Conservation (phyloP, 805 yeast species). For the Blastobotrys attinorum region DNA sequence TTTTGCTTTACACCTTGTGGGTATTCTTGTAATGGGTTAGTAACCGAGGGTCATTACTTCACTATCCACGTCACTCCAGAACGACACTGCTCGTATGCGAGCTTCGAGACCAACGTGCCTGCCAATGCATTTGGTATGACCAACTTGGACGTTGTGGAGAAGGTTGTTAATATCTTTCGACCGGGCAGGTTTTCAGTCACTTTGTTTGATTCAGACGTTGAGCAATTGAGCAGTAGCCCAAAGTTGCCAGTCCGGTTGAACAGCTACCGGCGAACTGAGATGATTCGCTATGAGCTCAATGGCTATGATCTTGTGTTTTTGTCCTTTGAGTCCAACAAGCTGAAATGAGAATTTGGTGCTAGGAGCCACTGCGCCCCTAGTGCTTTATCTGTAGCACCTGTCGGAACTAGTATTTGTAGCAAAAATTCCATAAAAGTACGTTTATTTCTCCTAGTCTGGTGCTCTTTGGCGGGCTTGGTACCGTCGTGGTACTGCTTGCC, state of each 20-base stretch:
- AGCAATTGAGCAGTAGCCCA: slow-evolving; percentile 6
- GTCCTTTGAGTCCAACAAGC: slow-evolving; percentile 38
- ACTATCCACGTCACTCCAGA: slow-evolving; percentile 95
- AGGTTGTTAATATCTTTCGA: slow-evolving; percentile 54
- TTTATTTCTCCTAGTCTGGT: too few relatives aligned
- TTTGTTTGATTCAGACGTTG: slow-evolving; percentile 35
- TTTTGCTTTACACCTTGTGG: slow-evolving; percentile 94
- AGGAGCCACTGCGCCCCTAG: background rate
- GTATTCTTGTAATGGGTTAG: slow-evolving; percentile 77
- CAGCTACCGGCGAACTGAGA: slow-evolving; percentile 57
- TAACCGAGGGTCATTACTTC: slow-evolving; percentile 55
- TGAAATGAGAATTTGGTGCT: background rate
- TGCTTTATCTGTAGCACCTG: too few relatives aligned
- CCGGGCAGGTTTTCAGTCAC: slow-evolving; percentile 72
- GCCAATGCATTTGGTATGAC: slow-evolving; percentile 32
- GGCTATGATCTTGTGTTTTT: slow-evolving; percentile 67
- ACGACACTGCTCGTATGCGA: slow-evolving; percentile 88
- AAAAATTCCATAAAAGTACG: too few relatives aligned
- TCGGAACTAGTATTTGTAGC: too few relatives aligned
- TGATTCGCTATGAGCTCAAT: slow-evolving; percentile 64
- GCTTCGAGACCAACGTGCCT: slow-evolving; percentile 84
- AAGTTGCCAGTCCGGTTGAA: slow-evolving; percentile 26
- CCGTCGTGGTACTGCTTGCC: too few relatives aligned
- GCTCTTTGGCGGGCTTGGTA: too few relatives aligned
- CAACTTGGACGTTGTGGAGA: slow-evolving; percentile 48